Evolutionary conservation across 768 basidiomycete genomes (phyloP), one percentile per base, ranked within the genome.

Genomic region (Russula griseocarnosa): DNA sequence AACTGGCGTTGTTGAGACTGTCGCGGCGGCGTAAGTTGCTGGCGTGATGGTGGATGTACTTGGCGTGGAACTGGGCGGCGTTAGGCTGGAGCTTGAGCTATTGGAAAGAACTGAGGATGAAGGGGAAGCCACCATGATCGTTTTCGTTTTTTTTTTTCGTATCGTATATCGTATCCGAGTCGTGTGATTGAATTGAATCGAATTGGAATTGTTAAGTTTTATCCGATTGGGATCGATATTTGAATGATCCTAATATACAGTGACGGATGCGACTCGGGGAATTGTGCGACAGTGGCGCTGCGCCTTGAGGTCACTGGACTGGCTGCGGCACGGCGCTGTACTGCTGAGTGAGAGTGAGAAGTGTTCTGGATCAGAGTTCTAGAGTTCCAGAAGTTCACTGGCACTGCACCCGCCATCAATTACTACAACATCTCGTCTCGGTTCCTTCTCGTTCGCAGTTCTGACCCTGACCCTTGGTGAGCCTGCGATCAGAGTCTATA

Each of bases 21-120:
- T 65, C 13, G 62, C 46, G 13, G 57, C 63, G 7, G 66, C 66
- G 38, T 67, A 67, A 13, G 66, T 65, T 6, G 63, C 49, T 5
- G 66, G 66, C 11, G 66, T 67, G 7, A 67, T 59, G 9, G 66
- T 67, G 34, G 58, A 56, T 32, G 66, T 67, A 18, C 66, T 67
- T 9, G 59, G 60, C 3, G 60, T 65, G 8, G 63, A 65, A 22
- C 49, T 52, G 10, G 66, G 65, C 28, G 66, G 66, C 3, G 66
- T 67, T 8, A 59, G 49, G 13, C 24, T 60, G 8, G 66, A 67
- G 6, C 63, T 55, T 14, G 66, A 53, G 18, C 62, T 55, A 18
- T 40, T 40, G 5, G 66, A 67, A 5, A 66, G 58, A 40, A 64
- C 58, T 0, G 66, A 66, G 13, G 66, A 53, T 4, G 66, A 65